Evolutionary conservation across 2,329 filamentous ascomycete species (phyloP).

Genomic region (Pyrenophora tritici-repentis): DNA sequence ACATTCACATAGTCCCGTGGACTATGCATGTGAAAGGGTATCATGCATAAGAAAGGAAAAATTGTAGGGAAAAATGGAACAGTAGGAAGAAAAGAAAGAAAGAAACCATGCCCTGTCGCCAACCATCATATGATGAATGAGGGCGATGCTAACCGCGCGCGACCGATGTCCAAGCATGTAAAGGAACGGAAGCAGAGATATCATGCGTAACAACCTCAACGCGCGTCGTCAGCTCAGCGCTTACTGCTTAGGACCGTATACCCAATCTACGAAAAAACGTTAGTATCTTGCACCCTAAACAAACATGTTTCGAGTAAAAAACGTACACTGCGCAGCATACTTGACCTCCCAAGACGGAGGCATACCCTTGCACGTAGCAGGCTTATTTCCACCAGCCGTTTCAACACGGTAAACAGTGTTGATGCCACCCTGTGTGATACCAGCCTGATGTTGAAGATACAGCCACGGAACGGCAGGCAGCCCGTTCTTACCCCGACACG

Average conservation of each 20-base stretch:
- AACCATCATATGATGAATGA: not conserved
- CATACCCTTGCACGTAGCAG: slow-evolving; percentile 46
- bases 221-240: slow-evolving; percentile 15
- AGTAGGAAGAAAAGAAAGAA: not conserved
- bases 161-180: not conserved
- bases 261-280: slow-evolving; percentile 46
- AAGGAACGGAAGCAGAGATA: slow-evolving; percentile 3
- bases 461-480: slow-evolving; percentile 53
- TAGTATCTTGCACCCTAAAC: slow-evolving; percentile 2
- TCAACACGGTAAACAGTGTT: slow-evolving; percentile 55
- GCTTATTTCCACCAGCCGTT: slow-evolving; percentile 54
- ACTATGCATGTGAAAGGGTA: slow-evolving; percentile 17
- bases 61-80: not conserved
- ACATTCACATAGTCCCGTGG: not conserved
- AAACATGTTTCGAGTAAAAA: not conserved
- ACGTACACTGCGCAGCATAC: slow-evolving; percentile 50
- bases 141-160: slow-evolving; percentile 5
- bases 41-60: slow-evolving; percentile 13
- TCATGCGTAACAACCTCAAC: slow-evolving; percentile 12
- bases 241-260: slow-evolving; percentile 46
- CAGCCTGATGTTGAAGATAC: slow-evolving; percentile 49
- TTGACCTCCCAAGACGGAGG: slow-evolving; percentile 45
- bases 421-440: slow-evolving; percentile 47
- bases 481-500: slow-evolving; percentile 48
- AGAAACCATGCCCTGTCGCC: not conserved